phyloP scores from a whole-genome alignment of 176 grass and related monocot species.

The Themeda triandra region DNA sequence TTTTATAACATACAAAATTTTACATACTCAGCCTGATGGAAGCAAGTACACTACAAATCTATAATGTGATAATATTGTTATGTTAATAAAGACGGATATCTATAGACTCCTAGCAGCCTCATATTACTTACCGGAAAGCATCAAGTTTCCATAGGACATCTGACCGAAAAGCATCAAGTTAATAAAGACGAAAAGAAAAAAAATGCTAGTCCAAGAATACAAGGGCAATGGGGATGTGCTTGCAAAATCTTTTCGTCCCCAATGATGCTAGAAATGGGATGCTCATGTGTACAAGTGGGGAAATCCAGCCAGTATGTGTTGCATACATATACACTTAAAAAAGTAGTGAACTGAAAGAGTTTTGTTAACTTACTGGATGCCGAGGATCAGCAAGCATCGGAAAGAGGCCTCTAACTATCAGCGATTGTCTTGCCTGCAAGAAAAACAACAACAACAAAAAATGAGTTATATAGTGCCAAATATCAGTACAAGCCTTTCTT shows the following conservation, averaged over 20 bases:
- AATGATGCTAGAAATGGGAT: background rate
- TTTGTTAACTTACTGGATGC: constrained; percentile 50
- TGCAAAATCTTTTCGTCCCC: background rate
- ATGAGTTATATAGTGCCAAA: constrained; percentile 5
- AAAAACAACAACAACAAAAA: background rate
- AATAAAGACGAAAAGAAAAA: background rate
- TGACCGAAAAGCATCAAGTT: background rate
- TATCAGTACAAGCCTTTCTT: background rate
- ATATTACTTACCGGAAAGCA: background rate
- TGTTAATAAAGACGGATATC: too few relatives aligned
- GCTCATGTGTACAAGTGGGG: background rate
- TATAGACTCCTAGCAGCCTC: background rate
- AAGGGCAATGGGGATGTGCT: background rate
- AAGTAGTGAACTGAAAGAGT: background rate
- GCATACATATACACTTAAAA: background rate
- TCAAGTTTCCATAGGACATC: background rate
- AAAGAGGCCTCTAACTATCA: constrained; percentile 93
- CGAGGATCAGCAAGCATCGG: constrained; percentile 97
- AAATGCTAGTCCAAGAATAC: background rate
- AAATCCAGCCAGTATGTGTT: background rate
- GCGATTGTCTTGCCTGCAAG: constrained; percentile 90
- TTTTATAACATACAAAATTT: background rate
- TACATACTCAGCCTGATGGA: background rate
- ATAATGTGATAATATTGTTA: background rate
- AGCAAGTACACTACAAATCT: background rate